Evolutionary conservation across 352 stramenopile genomes (phyloP).

Genomic region (Phytophthora pluvialis): DNA sequence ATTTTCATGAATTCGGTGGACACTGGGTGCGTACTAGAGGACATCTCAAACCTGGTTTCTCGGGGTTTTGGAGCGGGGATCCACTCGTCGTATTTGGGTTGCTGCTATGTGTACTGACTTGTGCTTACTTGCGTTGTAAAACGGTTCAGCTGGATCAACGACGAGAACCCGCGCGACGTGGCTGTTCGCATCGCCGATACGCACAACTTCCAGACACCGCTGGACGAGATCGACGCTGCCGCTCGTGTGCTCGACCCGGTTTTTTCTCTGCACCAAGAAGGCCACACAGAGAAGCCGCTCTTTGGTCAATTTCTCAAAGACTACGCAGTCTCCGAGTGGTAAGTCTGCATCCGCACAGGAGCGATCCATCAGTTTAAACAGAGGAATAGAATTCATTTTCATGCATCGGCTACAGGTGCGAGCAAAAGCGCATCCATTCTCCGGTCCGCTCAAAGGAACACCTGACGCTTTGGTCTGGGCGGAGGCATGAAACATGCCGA

Average conservation of each 20-base stretch:
- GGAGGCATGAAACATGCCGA: slow-evolving; percentile 16
- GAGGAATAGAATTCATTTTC: slow-evolving; percentile 23
- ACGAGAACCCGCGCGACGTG: slow-evolving; percentile 94
- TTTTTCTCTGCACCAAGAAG: slow-evolving; percentile 74
- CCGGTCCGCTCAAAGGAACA: slow-evolving; percentile 10
- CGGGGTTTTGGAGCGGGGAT: too few relatives aligned
- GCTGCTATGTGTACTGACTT: not conserved
- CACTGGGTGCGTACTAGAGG: slow-evolving; percentile 45
- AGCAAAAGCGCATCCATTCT: not conserved
- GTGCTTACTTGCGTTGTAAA: not conserved
- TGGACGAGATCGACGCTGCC: slow-evolving; percentile 96
- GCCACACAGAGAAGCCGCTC: slow-evolving; percentile 47
- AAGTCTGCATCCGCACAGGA: not conserved
- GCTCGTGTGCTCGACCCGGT: slow-evolving; percentile 94
- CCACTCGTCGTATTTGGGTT: too few relatives aligned
- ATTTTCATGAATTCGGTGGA: slow-evolving; percentile 97
- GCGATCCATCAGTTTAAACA: slow-evolving; percentile 1
- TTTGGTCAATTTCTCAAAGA: slow-evolving; percentile 83
- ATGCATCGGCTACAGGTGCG: not conserved
- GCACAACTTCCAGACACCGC: slow-evolving; percentile 96
- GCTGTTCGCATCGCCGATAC: slow-evolving; percentile 88
- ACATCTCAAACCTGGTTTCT: too few relatives aligned
- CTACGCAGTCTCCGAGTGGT: slow-evolving; percentile 77
- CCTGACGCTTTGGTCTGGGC: not conserved
- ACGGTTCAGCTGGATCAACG: slow-evolving; percentile 92